Conservation (phyloP, 352 stramenopile species). For the Phytopythium helicoides region DNA sequence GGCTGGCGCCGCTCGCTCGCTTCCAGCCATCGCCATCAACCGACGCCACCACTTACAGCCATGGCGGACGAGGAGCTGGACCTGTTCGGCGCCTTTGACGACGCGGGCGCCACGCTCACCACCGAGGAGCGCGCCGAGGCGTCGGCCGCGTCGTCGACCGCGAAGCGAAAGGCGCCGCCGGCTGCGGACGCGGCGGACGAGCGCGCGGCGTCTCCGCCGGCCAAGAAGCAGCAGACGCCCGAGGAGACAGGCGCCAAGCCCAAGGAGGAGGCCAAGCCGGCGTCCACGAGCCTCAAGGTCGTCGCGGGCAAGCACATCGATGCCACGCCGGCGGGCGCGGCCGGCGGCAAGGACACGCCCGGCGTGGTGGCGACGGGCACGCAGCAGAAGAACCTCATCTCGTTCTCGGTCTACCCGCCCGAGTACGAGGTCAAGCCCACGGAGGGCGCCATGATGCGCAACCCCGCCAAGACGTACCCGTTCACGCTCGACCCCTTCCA, state of each 20-base stretch:
- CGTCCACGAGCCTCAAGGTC: conserved; percentile 53
- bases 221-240: conserved; percentile 49
- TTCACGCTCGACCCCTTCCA: conserved; percentile 99
- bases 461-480: conserved; percentile 96
- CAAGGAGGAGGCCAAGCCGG: conserved; percentile 5
- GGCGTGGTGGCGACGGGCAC: conserved; percentile 91
- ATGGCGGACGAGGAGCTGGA: conserved; percentile 87
- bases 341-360: conserved; percentile 24
- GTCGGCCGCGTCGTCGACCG: conserved; percentile 10
- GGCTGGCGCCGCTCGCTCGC: no score
- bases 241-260: background rate
- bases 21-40: background rate
- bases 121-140: conserved; percentile 40
- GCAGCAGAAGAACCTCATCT: conserved; percentile 95
- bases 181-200: conserved; percentile 20
- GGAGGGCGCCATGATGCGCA: conserved; percentile 44
- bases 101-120: conserved; percentile 59
- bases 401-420: conserved; percentile 91
- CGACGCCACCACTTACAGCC: background rate
- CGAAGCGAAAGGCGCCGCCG: conserved; percentile 48
- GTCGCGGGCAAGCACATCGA: conserved; percentile 77
- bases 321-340: conserved; percentile 41
- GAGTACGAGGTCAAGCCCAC: conserved; percentile 51
- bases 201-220: conserved; percentile 27
- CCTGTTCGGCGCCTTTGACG: conserved; percentile 94